Evolutionary conservation across 2,329 filamentous ascomycete genomes (phyloP).

Genomic region (Dactylellina haptotyla): DNA sequence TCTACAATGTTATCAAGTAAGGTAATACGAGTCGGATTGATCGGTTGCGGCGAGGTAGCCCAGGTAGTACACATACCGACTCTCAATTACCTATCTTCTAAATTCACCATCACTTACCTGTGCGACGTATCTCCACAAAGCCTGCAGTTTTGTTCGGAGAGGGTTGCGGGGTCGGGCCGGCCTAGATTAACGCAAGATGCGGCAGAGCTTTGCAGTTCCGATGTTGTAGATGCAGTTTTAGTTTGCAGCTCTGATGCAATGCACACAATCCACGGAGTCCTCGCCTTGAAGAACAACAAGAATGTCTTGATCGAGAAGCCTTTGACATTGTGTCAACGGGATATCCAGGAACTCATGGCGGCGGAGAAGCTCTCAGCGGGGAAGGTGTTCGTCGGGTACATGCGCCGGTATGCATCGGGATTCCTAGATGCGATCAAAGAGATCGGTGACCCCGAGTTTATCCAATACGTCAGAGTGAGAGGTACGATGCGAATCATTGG

Average conservation of each 20-base stretch:
- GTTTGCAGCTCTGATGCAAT: slow-evolving; percentile 67
- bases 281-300: slow-evolving; percentile 68
- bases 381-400: slow-evolving; percentile 70
- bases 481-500: slow-evolving; percentile 16
- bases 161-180: slow-evolving; percentile 36
- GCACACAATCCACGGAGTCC: slow-evolving; percentile 67
- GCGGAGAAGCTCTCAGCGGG: slow-evolving; percentile 64
- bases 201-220: slow-evolving; percentile 63
- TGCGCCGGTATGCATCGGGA: slow-evolving; percentile 70
- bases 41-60: slow-evolving; percentile 66
- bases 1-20: neutral
- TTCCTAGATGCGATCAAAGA: slow-evolving; percentile 69
- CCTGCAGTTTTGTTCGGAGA: slow-evolving; percentile 61
- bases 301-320: slow-evolving; percentile 71
- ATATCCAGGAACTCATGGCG: slow-evolving; percentile 64
- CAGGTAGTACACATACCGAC: slow-evolving; percentile 68
- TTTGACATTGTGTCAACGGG: slow-evolving; percentile 65
- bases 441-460: slow-evolving; percentile 65
- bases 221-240: slow-evolving; percentile 68
- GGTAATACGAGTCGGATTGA: slow-evolving; percentile 61
- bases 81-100: slow-evolving; percentile 63
- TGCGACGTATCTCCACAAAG: slow-evolving; percentile 66
- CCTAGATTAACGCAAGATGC: slow-evolving; percentile 60
- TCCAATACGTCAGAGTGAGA: slow-evolving; percentile 68
- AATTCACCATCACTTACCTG: slow-evolving; percentile 65